phyloP scores from a whole-genome alignment of 805 yeast species.

The Ogataea pini region DNA sequence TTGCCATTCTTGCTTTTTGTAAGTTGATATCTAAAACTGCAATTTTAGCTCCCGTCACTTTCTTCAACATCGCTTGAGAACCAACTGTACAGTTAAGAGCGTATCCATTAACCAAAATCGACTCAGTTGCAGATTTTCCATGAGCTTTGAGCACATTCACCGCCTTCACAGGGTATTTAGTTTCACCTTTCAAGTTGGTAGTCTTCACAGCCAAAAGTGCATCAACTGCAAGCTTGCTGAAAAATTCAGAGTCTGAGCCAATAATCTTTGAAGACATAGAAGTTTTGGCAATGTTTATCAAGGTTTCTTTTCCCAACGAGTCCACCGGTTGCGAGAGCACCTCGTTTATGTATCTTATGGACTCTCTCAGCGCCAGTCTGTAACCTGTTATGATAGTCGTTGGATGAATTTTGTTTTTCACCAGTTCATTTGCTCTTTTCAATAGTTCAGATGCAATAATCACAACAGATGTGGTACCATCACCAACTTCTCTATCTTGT shows the following conservation, averaged over 20 bases:
- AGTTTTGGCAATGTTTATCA: constrained; percentile 91
- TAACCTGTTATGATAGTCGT: constrained; percentile 97
- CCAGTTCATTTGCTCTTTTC: constrained; percentile 90
- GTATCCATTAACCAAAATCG: constrained; percentile 86
- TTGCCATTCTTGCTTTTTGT: constrained; percentile 95
- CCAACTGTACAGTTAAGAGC: constrained; percentile 97
- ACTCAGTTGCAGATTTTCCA: constrained; percentile 89
- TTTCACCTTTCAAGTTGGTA: constrained; percentile 81
- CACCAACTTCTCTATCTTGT: constrained; percentile 98
- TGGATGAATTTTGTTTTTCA: constrained; percentile 92
- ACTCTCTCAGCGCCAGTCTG: constrained; percentile 89
- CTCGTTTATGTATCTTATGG: constrained; percentile 81
- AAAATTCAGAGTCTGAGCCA: constrained; percentile 90
- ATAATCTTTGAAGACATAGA: constrained; percentile 96
- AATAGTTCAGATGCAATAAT: constrained; percentile 91
- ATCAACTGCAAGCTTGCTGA: constrained; percentile 88
- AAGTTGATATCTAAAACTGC: constrained; percentile 90
- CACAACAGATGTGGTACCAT: constrained; percentile 97
- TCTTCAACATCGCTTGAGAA: constrained; percentile 91
- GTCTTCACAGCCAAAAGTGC: constrained; percentile 95
- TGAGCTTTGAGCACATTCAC: constrained; percentile 95
- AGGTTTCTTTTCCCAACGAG: constrained; percentile 75
- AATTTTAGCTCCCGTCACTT: constrained; percentile 68
- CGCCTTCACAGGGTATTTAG: constrained; percentile 93
- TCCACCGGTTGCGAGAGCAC: constrained; percentile 82